A percentile compares a stretch with the other conserved stretches of the same genome.
Conservation (phyloP, 2,329 filamentous ascomycete species). For the Botrytis paeoniae region DNA sequence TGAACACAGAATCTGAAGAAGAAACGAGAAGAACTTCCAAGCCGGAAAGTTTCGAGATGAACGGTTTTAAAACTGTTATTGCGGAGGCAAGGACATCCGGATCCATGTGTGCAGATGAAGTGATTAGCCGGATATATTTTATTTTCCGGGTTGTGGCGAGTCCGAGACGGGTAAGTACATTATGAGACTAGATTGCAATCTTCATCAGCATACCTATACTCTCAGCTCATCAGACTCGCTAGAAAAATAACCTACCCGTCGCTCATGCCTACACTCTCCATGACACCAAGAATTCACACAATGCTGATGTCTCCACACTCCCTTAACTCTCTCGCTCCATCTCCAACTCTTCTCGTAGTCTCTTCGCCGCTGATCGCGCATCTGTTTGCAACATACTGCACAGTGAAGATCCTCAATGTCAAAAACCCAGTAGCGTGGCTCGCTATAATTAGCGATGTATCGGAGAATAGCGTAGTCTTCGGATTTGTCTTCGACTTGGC, state of each 20-base stretch:
- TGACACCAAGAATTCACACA: constrained; percentile 17
- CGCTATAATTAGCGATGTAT: neutral
- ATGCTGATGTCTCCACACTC: constrained; percentile 10
- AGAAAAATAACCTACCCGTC: neutral
- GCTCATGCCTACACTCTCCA: neutral
- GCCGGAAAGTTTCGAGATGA: neutral
- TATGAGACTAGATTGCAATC: neutral
- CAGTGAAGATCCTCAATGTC: constrained; percentile 20
- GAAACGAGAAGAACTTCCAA: neutral
- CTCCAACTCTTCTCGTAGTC: neutral
- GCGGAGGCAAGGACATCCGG: constrained; percentile 16
- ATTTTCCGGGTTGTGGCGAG: neutral
- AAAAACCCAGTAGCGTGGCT: constrained; percentile 10
- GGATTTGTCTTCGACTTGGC: constrained; percentile 2
- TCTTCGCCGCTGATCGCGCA: neutral
- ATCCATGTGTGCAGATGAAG: neutral
- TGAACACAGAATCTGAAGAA: neutral
- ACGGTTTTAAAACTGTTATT: constrained; percentile 10
- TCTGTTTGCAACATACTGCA: neutral
- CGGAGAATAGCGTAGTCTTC: constrained; percentile 1
- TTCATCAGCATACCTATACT: no score
- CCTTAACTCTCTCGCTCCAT: neutral
- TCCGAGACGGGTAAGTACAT: neutral
- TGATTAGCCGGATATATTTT: neutral
- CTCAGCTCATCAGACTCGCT: neutral